Base-by-base conservation (phyloP, 768 basidiomycete species). In the Lactarius hatsudake region DNA sequence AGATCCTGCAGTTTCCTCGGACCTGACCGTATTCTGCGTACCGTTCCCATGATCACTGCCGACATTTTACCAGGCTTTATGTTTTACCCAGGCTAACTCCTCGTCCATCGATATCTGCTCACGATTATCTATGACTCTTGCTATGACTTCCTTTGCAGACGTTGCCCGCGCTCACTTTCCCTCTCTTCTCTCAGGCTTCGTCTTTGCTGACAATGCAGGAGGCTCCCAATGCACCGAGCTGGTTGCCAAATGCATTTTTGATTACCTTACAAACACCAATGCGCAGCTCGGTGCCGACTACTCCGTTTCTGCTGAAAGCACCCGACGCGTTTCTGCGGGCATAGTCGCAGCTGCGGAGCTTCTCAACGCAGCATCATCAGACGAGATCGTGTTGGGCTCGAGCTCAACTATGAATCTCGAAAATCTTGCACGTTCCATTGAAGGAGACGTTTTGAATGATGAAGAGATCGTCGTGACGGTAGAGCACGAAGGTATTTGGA, bases 381-480 rank as follows among this genome's bases (percentile, higher is more conserved):
- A 86, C 38, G 89, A 93, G 75, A 81, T 93, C 48, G 84, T 83
- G 13, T 87, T 89, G 69, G 87, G 86, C 0, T 78, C 84, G 30
- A 88, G 87, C 71, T 85, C 90, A 12, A 89, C 90, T 0, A 76
- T 86, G 78, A 83, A 89, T 42, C 69, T 89, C 28, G 89, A 89
- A 74, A 91, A 91, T 71, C 79, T 92, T 0, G 81, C 89, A 0
- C 78, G 88, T 5, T 84, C 85, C 0, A 72, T 92, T 63, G 88
- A 89, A 40, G 72, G 69, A 0, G 81, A 81, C 61, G 79, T 92
- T 32, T 73, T 81, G 42, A 67, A 77, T 0, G 88, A 84, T 4
- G 91, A 92, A 65, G 91, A 93, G 75, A 86, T 93, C 64, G 86
- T 94, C 62, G 74, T 92, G n/a, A 89, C 88, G 0, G 84, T 83